These are phyloP conservation scores for Clarireedia monteithiana DNA, from an alignment of 2,329 filamentous ascomycete genomes.

Conservation along the genomic window DNA sequence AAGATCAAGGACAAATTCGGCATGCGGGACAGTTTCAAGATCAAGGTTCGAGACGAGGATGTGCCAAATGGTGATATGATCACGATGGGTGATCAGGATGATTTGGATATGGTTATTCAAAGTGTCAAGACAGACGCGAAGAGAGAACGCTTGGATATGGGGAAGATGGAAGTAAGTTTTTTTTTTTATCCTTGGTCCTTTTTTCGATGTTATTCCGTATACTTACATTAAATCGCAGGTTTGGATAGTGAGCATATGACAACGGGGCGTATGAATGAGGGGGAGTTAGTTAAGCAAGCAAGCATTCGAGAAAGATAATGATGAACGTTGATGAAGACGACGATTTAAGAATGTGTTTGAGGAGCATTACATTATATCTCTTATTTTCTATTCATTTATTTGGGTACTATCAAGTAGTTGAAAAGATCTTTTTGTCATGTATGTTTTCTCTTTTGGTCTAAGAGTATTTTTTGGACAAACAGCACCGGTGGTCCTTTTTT, in stretches of 20 bases:
- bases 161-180: slow-evolving; percentile 85
- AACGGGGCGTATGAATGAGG: not conserved
- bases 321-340: slow-evolving; percentile 6
- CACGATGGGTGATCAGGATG: slow-evolving; percentile 93
- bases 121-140: slow-evolving; percentile 59
- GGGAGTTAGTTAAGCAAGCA: not conserved
- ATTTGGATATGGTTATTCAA: slow-evolving; percentile 80
- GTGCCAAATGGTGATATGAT: slow-evolving; percentile 78
- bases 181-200: slow-evolving; percentile 15
- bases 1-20: slow-evolving; percentile 83
- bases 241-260: slow-evolving; percentile 17
- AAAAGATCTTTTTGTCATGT: no score
- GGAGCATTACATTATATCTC: not conserved
- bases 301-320: not conserved
- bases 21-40: slow-evolving; percentile 70
- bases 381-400: not conserved
- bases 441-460: no score
- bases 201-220: not conserved
- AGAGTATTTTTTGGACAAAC: no score
- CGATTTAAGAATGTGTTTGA: not conserved
- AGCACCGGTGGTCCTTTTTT: no score
- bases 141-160: slow-evolving; percentile 71
- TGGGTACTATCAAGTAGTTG: no score
- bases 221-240: slow-evolving; percentile 19
- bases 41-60: slow-evolving; percentile 82